Percentiles rank a stretch among this genome's conserved stretches.
Evolutionary conservation across 1,284 basidiomycete species (phyloP).

Genomic region (Termitomyces sp.): DNA sequence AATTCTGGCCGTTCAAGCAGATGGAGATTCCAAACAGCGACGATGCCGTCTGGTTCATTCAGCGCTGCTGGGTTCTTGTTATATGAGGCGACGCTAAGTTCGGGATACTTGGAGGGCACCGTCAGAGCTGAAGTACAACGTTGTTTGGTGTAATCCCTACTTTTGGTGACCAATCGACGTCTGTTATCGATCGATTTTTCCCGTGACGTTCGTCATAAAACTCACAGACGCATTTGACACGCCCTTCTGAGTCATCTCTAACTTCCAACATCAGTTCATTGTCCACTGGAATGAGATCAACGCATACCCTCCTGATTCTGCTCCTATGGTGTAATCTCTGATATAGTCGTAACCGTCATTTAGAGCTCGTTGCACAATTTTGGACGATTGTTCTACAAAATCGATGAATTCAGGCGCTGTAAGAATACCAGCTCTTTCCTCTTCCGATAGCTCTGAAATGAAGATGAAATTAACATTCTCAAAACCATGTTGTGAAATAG

Average conservation of each 20-base stretch:
- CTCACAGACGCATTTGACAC: conserved; percentile 83
- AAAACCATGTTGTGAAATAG: conserved; percentile 10
- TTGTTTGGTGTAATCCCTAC: conserved; percentile 33
- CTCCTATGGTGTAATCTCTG: conserved; percentile 86
- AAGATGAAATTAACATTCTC: neutral
- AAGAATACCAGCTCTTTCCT: conserved; percentile 78
- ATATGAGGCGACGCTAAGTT: conserved; percentile 92
- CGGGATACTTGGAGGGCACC: conserved; percentile 69
- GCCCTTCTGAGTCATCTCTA: conserved; percentile 87
- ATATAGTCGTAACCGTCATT: conserved; percentile 97
- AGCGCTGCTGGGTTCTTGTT: conserved; percentile 91
- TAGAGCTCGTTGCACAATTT: conserved; percentile 93
- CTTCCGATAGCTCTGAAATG: conserved; percentile 71
- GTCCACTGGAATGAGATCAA: neutral
- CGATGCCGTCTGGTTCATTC: conserved; percentile 95
- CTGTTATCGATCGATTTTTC: conserved; percentile 90
- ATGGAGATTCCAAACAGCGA: conserved; percentile 97
- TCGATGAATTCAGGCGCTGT: conserved; percentile 85
- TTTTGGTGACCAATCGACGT: conserved; percentile 96
- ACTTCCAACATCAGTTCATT: neutral
- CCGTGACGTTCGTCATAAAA: conserved; percentile 88
- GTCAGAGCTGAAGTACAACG: neutral
- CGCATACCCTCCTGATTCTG: conserved; percentile 69
- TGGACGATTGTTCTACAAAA: conserved; percentile 93
- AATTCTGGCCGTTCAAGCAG: conserved; percentile 94